Conservation (phyloP, 441 rosid genomes). For the Daphne laureola region DNA sequence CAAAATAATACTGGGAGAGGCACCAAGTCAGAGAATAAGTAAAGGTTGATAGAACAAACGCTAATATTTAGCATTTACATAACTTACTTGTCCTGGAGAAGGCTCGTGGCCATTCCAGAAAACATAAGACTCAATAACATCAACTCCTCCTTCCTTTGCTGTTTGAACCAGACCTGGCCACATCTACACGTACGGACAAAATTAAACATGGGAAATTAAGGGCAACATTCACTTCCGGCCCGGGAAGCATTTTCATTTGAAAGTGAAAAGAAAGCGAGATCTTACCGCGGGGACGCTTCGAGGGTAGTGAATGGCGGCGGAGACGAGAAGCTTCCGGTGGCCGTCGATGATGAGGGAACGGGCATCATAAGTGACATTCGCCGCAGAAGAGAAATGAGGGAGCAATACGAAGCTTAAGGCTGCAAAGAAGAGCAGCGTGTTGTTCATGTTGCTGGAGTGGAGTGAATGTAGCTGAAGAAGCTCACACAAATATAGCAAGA, state of each 20-base stretch:
- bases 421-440: neutral
- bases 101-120: constrained; percentile 96
- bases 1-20: constrained; percentile 56
- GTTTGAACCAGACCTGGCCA: constrained; percentile 84
- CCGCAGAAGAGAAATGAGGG: constrained; percentile 12
- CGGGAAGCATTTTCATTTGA: neutral
- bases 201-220: constrained; percentile 4
- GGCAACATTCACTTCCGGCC: neutral
- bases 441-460: neutral
- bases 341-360: constrained; percentile 78
- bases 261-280: neutral
- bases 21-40: constrained; percentile 4
- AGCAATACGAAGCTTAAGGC: constrained; percentile 15
- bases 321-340: constrained; percentile 72
- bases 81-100: constrained; percentile 56
- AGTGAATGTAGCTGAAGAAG: too few species aligned
- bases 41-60: neutral
- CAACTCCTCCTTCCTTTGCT: constrained; percentile 86
- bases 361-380: constrained; percentile 67
- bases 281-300: constrained; percentile 91
- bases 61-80: neutral
- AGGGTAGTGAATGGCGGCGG: constrained; percentile 95
- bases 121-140: constrained; percentile 80
- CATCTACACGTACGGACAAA: constrained; percentile 43
- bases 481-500: too few species aligned